phyloP scores from a whole-genome alignment of 495 filamentous ascomycete species.

The Tuber calosporum region DNA sequence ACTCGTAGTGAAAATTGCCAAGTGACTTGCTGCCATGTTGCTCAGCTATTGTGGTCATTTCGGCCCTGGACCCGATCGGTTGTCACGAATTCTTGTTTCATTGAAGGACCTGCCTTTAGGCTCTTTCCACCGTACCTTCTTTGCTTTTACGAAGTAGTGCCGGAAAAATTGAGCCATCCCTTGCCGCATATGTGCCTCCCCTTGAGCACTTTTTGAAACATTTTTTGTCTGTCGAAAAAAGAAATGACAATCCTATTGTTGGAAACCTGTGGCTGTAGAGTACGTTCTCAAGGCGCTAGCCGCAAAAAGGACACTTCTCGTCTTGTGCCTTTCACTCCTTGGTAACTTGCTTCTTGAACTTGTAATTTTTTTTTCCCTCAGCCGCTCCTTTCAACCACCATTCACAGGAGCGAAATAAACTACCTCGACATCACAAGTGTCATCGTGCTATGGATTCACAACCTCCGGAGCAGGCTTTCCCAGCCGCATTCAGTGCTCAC shows the following conservation, averaged over 20 bases:
- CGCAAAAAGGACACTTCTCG: conserved; percentile 1
- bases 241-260: not conserved
- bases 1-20: too few species aligned
- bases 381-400: not conserved
- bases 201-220: not conserved
- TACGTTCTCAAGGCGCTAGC: not conserved
- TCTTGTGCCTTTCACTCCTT: not conserved
- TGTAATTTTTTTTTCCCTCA: not conserved
- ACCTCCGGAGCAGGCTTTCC: conserved; percentile 38
- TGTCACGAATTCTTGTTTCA: too few species aligned
- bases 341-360: not conserved
- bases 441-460: conserved; percentile 26
- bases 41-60: too few species aligned
- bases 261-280: not conserved
- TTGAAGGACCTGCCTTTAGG: too few species aligned
- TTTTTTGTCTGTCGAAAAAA: not conserved
- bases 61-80: too few species aligned
- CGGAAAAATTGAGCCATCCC: not conserved
- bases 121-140: too few species aligned
- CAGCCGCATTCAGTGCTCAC: conserved; percentile 66
- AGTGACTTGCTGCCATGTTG: too few species aligned
- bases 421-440: conserved; percentile 5
- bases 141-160: not conserved
- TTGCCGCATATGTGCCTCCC: not conserved
- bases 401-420: conserved; percentile 2